Base-by-base conservation (phyloP, 2,329 filamentous ascomycete species). In the Xenosphaeropsis pyriputrescens region DNA sequence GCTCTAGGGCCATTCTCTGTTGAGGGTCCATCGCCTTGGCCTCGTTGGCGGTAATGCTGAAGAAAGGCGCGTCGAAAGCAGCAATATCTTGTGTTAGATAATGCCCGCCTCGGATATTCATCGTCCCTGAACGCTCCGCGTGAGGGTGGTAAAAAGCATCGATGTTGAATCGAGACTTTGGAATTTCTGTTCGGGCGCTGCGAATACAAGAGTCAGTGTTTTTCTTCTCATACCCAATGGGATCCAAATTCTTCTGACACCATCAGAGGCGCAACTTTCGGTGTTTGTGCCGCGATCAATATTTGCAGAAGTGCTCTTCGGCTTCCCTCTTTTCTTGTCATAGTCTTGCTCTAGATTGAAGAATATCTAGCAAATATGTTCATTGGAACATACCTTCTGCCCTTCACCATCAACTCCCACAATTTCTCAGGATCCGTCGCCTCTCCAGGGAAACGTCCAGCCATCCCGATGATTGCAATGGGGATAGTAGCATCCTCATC, bases 381-480 rank as follows among this genome's bases (percentile, higher is more conserved):
- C n/a, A n/a, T n/a, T n/a, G n/a, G n/a, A n/a, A n/a, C n/a, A n/a
- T n/a, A n/a, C n/a, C n/a, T n/a, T n/a, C n/a, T n/a, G 11, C 79
- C 79, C 54, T 79, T 75, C 50, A 75, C 70, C 14, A 86, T 64
- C 9, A 85, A 63, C 40, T 83, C 74, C 81, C 81, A 86, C 18
- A 86, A 72, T 38, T 71, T 69, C 39, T 84, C 76, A 41, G n/a
- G n/a, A n/a, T n/a, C n/a, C 11, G 72, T 76, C 36, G 80, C 78
- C 45, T 79, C 75, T 9, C 41, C 57, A 5, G 81, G 81, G 54
- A 84, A 84, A 34, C 81, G 70, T 39, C 81, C 79, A 32, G 81
- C 72, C 70, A 85, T 81, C 36, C 85, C 85, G 31, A 93, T 79
- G 43, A 93, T 85, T 41, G 85, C 85, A 42, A 93, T n/a, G n/a